phyloP scores from a whole-genome alignment of 2,329 filamentous ascomycete species.

The Drechslera avenae region DNA sequence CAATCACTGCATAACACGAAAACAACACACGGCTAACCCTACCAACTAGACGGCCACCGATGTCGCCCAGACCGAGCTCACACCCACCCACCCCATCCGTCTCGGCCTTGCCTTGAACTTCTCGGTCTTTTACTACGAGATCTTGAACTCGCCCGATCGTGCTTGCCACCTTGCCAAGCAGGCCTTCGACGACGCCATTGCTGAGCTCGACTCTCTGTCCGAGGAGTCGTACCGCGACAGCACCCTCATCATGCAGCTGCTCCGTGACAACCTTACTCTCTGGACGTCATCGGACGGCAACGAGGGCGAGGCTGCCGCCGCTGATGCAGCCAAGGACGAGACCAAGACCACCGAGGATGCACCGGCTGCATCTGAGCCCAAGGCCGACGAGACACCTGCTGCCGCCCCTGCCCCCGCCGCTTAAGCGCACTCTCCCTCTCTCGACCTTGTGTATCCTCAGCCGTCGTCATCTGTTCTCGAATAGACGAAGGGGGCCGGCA shows the following conservation, averaged over 20 bases:
- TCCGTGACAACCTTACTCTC: conserved; percentile 96
- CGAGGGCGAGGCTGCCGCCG: conserved; percentile 72
- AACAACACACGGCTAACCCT: too few relatives aligned
- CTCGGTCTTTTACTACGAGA: conserved; percentile 99
- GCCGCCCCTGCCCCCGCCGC: conserved; percentile 39
- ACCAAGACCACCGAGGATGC: conserved; percentile 59
- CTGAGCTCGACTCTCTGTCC: conserved; percentile 95
- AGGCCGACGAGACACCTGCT: conserved; percentile 42
- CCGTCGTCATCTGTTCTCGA: conserved; percentile 39
- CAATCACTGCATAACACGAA: too few relatives aligned
- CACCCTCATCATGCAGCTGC: conserved; percentile 98
- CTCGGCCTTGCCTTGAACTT: conserved; percentile 93
- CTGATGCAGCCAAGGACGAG: conserved; percentile 66
- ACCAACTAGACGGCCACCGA: conserved; percentile 68
- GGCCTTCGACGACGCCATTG: conserved; percentile 95
- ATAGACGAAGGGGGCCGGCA: conserved; percentile 44
- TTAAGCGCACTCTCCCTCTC: conserved; percentile 39
- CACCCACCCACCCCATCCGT: conserved; percentile 90
- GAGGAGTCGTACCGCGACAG: conserved; percentile 99
- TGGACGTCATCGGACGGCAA: conserved; percentile 93
- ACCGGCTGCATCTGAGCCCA: conserved; percentile 47
- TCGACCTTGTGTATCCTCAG: conserved; percentile 44
- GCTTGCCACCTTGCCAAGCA: conserved; percentile 97
- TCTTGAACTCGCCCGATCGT: conserved; percentile 96
- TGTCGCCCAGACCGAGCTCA: conserved; percentile 85